A percentile compares a stretch with the other conserved stretches of the same genome.
phyloP scores from a whole-genome alignment of 331 rosid species.

The Malus hybrid region DNA sequence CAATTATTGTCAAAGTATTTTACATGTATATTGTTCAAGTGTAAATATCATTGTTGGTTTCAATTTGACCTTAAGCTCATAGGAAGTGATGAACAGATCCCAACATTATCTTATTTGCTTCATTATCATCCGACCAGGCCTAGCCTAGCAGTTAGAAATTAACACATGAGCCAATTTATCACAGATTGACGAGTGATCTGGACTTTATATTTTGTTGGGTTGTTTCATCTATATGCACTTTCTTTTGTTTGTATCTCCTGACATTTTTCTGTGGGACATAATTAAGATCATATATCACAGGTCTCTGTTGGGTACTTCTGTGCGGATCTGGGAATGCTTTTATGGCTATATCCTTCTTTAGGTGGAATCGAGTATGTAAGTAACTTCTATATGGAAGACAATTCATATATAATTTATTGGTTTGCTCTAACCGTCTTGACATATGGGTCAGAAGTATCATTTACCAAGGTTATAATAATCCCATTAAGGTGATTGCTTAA shows the following conservation, averaged over 20 bases:
- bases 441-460: not conserved
- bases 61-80: not conserved
- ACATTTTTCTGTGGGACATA: not conserved
- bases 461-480: not conserved
- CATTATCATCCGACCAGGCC: not conserved
- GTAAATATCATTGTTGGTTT: not conserved
- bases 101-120: not conserved
- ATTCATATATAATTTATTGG: not conserved
- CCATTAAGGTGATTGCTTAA: not conserved
- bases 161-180: not conserved
- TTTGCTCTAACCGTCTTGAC: not conserved
- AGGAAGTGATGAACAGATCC: not conserved
- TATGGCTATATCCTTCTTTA: slow-evolving; percentile 45
- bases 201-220: not conserved
- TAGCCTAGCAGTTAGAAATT: not conserved
- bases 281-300: slow-evolving; percentile 16
- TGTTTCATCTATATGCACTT: not conserved
- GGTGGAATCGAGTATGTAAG: slow-evolving; percentile 57
- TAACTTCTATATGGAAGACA: slow-evolving; percentile 1
- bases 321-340: slow-evolving; percentile 45
- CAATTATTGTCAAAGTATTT: not conserved
- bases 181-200: not conserved
- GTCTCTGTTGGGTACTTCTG: slow-evolving; percentile 49
- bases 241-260: not conserved
- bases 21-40: not conserved